These are phyloP conservation scores for Ambrosia artemisiifolia DNA, from an alignment of 129 eudicot species.

Conservation along the genomic window DNA sequence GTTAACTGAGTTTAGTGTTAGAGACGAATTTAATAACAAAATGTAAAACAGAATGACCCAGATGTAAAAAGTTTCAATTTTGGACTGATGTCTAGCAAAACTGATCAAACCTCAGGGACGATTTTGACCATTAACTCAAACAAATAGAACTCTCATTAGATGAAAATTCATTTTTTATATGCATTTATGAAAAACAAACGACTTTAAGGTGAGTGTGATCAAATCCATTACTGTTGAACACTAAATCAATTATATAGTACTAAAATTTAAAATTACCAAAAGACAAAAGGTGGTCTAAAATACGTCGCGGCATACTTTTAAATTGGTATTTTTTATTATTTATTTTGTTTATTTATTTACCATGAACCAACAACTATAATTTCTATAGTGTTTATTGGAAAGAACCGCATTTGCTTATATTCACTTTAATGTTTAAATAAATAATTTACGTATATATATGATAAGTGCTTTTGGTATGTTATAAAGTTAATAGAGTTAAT, in stretches of 20 bases:
- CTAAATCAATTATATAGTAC: background rate
- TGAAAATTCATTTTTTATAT: too few relatives aligned
- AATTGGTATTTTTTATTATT: background rate
- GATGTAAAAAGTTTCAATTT: too few relatives aligned
- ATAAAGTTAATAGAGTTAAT: too few relatives aligned
- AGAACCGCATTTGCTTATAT: slow-evolving; percentile 5
- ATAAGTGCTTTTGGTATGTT: background rate
- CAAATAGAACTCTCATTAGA: too few relatives aligned
- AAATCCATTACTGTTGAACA: background rate
- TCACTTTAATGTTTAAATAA: background rate
- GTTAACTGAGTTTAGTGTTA: too few relatives aligned
- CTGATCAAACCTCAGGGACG: too few relatives aligned
- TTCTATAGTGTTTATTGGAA: slow-evolving; percentile 17
- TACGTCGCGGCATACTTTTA: slow-evolving; percentile 7
- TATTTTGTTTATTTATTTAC: background rate
- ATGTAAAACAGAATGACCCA: too few relatives aligned
- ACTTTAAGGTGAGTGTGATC: background rate
- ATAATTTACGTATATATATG: too few relatives aligned
- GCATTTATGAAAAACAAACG: background rate
- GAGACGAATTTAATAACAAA: too few relatives aligned
- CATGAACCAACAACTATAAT: slow-evolving; percentile 34
- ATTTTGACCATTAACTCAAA: too few relatives aligned
- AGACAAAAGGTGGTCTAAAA: slow-evolving; percentile 12
- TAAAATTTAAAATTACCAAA: background rate
- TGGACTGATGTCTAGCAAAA: too few relatives aligned